These are phyloP conservation scores for Tirmania nivea DNA, from an alignment of 495 filamentous ascomycete genomes.

Conservation along the genomic window DNA sequence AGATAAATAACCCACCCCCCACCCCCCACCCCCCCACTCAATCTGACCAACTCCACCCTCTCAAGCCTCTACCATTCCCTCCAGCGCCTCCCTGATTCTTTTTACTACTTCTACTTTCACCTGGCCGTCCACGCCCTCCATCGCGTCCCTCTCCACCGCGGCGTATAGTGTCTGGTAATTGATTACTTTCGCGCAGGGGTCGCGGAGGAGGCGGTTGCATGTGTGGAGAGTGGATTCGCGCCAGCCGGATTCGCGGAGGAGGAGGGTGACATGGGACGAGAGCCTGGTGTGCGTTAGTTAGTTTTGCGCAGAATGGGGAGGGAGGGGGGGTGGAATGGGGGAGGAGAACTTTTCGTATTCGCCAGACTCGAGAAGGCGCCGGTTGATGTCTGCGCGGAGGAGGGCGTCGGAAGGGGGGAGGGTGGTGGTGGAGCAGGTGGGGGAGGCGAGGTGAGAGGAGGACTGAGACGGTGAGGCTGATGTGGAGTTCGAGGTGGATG, in stretches of 20 bases:
- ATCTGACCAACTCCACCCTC: no score
- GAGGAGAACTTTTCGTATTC: conserved; percentile 11
- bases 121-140: conserved; percentile 10
- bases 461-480: neutral
- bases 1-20: no score
- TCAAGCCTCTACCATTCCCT: conserved; percentile 13
- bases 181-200: conserved; percentile 9
- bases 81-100: conserved; percentile 14
- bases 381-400: conserved; percentile 14
- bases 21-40: no score
- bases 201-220: conserved; percentile 11
- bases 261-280: conserved; percentile 13
- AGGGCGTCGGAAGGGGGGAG: conserved; percentile 4
- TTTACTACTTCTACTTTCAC: conserved; percentile 15
- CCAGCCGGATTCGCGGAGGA: conserved; percentile 19
- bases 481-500: neutral
- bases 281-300: conserved; percentile 1
- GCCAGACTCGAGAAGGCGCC: conserved; percentile 13
- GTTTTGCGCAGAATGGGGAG: no score
- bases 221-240: conserved; percentile 14
- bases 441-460: neutral
- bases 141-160: conserved; percentile 11
- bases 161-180: conserved; percentile 11
- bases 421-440: neutral
- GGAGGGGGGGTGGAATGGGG: neutral